Evolutionary conservation across 1,139 yeast genomes (phyloP), one percentile per base, ranked within the genome.

Genomic region (Candida neerlandica): DNA sequence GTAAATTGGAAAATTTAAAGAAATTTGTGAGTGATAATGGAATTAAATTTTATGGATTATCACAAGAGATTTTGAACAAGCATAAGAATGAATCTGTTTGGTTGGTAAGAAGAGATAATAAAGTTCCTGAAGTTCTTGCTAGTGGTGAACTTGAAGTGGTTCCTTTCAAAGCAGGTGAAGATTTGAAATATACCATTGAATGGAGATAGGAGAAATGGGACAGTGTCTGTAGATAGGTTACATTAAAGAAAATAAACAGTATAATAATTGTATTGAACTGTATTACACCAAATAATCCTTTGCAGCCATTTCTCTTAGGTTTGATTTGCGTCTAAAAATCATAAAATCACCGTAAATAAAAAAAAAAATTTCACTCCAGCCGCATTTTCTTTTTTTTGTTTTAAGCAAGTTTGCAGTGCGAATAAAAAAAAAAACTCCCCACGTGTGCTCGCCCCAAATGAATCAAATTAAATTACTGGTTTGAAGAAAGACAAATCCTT

Each of bases 81-180:
- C 71, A 70, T 48, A 84, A 42, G 75, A 74, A 48, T 79, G 81
- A 55, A 47, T 45, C 53, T 11, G 55, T 52, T 52, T 67, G 73
- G 51, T 65, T 88, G 50, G 80, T 81, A 42, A 80, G 76, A 63
- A 70, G 80, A 43, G 71, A 75, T 27, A 75, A 71, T 51, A 64
- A 61, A 4, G 82, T 90, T 21, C 96, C 96, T 1, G 85, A 83
- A 30, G 62, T 75, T 6, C 73, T 89, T 48, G 71, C 78, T 12
- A 67, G 71, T 52, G 73, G 62, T 37, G 75, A 71, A 5, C 65
- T 84, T 32, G 73, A 75, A 7, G 91, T 94, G 41, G 94, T 90
- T 19, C 98, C 98, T n/a, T 94, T 94, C 75, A 80, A 77, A 60
- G 92, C 97, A 11, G 97, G 96, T 18, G 84, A 87, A 49, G 78